A percentile compares a stretch with the other conserved stretches of the same genome.
Conservation (phyloP, 1,284 basidiomycete species). For the Sanghuangporus sanghuang region DNA sequence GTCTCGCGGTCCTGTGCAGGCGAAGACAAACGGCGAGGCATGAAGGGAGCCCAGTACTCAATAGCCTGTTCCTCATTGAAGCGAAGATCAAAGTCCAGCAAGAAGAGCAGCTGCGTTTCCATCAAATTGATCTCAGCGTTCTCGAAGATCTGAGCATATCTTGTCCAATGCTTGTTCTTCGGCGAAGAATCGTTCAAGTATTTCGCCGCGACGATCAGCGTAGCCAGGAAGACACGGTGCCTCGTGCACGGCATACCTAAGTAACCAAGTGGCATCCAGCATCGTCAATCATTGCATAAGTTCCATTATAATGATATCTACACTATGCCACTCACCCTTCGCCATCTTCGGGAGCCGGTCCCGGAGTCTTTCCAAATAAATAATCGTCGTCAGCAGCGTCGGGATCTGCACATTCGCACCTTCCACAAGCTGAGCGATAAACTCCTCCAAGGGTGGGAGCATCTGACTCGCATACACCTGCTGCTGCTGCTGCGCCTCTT, state of each 20-base stretch:
- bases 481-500: slow-evolving; percentile 15
- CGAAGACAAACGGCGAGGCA: slow-evolving; percentile 32
- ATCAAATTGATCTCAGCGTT: slow-evolving; percentile 86
- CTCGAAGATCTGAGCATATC: slow-evolving; percentile 74
- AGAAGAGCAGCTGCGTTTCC: slow-evolving; percentile 90
- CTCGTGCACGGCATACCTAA: slow-evolving; percentile 86
- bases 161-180: slow-evolving; percentile 93
- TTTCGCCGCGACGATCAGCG: slow-evolving; percentile 94
- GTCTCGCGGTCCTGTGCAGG: slow-evolving; percentile 32
- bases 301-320: background rate
- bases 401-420: slow-evolving; percentile 89
- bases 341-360: slow-evolving; percentile 78
- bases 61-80: slow-evolving; percentile 79
- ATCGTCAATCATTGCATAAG: background rate
- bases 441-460: slow-evolving; percentile 79
- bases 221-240: slow-evolving; percentile 93
- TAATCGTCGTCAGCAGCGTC: slow-evolving; percentile 87
- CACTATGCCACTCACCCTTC: slow-evolving; percentile 54
- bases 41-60: slow-evolving; percentile 56
- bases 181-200: slow-evolving; percentile 96
- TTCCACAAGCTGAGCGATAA: slow-evolving; percentile 82
- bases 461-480: slow-evolving; percentile 25
- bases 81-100: slow-evolving; percentile 86
- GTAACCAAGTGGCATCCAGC: slow-evolving; percentile 21
- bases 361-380: slow-evolving; percentile 89